Evolutionary conservation across 2,329 filamentous ascomycete genomes (phyloP), one percentile per base, ranked within the genome.

Genomic region (Paracorniculantispora psalliotae): DNA sequence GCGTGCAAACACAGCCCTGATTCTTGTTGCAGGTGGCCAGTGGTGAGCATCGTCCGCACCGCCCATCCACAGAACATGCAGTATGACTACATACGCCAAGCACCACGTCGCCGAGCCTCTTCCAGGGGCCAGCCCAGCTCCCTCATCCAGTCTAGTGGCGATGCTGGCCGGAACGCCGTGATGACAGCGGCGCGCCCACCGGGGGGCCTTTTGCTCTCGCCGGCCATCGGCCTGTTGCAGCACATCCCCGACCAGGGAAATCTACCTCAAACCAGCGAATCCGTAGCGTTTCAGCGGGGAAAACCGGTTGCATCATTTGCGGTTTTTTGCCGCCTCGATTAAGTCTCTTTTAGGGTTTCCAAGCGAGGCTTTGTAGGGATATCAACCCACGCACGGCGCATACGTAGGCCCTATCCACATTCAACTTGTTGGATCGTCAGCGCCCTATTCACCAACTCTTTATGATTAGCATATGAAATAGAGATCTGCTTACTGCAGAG

Each of bases 141-240:
- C 53, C 23, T 9, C n/a, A 39, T 47, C 6, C 30, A 48, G 53
- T 25, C 19, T 48, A 56, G 53, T 48, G 53, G 53, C 43, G 53
- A 56, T 56, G 53, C 51, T 44, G 51, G 37, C 28, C 15, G 41
- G 28, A 47, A 55, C 6, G 43, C 43, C 41, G n/a, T 35, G 26
- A 25, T 19, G 23, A 26, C 52, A 46, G 15, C 28, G 30, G 37
- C 25, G 37, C 7, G 39, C 37, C 25, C n/a, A n/a, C 51, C 10
- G 25, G 19, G n/a, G n/a, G n/a, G n/a, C n/a, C n/a, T n/a, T n/a
- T n/a, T n/a, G n/a, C n/a, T n/a, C n/a, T 9, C n/a, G 30, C 21
- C 51, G n/a, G 13, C 64, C 64, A 51, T 68, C 67, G 67, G 57
- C 63, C 23, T 51, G 59, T 25, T 59, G 63, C 48, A 57, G 58